phyloP scores from a whole-genome alignment of 768 basidiomycete species.

The Boletus coccyginus region DNA sequence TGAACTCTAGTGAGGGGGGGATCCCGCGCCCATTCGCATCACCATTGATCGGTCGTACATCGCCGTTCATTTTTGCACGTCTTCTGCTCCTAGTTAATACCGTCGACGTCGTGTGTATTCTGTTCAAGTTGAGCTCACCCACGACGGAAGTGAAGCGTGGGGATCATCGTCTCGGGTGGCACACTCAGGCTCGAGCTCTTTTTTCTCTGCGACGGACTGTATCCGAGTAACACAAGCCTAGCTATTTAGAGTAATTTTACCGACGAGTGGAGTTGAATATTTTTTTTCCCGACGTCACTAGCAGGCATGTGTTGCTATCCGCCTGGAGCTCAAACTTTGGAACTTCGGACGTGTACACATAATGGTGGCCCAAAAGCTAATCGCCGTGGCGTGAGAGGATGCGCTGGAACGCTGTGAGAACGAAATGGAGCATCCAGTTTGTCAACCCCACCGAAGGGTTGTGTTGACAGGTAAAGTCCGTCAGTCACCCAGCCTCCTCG shows the following conservation, averaged over 20 bases:
- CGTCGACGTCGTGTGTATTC: slow-evolving; percentile 2
- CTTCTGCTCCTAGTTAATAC: neutral
- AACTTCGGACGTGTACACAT: slow-evolving; percentile 4
- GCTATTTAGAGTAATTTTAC: neutral
- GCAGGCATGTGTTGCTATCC: neutral
- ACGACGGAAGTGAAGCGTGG: no score
- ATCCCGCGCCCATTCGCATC: neutral
- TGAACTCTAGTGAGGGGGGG: neutral
- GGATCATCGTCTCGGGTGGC: neutral
- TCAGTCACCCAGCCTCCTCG: slow-evolving; percentile 1
- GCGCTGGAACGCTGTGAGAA: slow-evolving; percentile 8
- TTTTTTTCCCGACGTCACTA: neutral
- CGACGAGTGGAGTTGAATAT: neutral
- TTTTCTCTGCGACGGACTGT: neutral
- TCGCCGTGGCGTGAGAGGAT: slow-evolving; percentile 31
- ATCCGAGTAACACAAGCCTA: no score
- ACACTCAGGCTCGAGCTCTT: no score
- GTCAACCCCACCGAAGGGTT: neutral
- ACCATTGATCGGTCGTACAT: slow-evolving; percentile 9
- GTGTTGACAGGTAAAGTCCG: slow-evolving; percentile 11
- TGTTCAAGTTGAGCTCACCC: neutral
- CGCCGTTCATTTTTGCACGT: slow-evolving; percentile 10
- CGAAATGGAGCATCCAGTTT: slow-evolving; percentile 4
- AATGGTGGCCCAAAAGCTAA: slow-evolving; percentile 5
- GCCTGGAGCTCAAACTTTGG: neutral